Percentiles rank a stretch among this genome's conserved stretches.
Evolutionary conservation across 768 basidiomycete genomes (phyloP).

Genomic region (Suillus discolor): DNA sequence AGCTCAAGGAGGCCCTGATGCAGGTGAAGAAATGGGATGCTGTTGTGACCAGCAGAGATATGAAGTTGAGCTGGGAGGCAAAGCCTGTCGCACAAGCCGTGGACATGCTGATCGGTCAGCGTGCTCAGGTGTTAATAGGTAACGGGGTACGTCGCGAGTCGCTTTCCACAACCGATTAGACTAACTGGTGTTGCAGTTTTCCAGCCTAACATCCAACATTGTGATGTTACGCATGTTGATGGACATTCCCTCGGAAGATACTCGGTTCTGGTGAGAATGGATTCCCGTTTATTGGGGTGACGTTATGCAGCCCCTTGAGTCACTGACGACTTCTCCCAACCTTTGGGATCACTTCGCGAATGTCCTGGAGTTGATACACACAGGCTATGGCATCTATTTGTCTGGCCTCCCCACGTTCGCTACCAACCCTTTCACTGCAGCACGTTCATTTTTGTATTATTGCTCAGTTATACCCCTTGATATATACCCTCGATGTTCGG

Average conservation of each 20-base stretch:
- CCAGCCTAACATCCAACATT: conserved; percentile 50
- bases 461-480: neutral
- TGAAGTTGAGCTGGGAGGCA: conserved; percentile 54
- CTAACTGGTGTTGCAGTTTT: conserved; percentile 37
- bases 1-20: conserved; percentile 44
- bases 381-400: neutral
- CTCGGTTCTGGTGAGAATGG: conserved; percentile 41
- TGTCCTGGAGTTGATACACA: neutral
- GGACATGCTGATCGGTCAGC: conserved; percentile 69
- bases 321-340: neutral
- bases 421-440: neutral
- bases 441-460: neutral
- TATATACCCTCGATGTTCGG: neutral
- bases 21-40: conserved; percentile 45
- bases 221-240: conserved; percentile 45
- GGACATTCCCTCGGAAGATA: conserved; percentile 37
- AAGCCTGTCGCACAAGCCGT: conserved; percentile 58
- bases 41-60: conserved; percentile 56
- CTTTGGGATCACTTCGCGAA: neutral
- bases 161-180: neutral
- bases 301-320: neutral
- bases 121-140: conserved; percentile 67
- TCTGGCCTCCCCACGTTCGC: neutral
- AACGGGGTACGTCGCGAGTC: conserved; percentile 57
- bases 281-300: neutral